Evolutionary conservation across 768 basidiomycete species (phyloP).

Genomic region (Suillus lakei): DNA sequence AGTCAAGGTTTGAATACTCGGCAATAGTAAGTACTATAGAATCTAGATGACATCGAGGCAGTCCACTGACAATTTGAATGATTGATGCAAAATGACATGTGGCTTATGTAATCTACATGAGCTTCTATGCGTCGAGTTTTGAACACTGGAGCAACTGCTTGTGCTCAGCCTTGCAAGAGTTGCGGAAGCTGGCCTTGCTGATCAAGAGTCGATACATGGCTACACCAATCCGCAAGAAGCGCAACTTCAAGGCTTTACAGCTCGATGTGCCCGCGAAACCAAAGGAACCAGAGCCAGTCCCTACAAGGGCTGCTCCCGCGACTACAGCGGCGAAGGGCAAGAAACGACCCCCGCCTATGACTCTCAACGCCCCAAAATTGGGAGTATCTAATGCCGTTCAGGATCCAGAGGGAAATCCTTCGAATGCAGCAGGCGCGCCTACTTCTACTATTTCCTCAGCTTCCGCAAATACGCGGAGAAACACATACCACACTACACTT

Average conservation of each 20-base stretch:
- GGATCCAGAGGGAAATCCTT: slow-evolving; percentile 45
- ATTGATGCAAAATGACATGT: neutral
- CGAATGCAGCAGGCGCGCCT: slow-evolving; percentile 52
- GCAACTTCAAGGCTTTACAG: slow-evolving; percentile 88
- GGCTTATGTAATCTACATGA: slow-evolving; percentile 1
- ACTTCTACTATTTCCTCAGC: slow-evolving; percentile 58
- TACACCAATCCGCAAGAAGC: slow-evolving; percentile 83
- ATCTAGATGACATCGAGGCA: neutral
- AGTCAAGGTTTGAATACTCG: neutral
- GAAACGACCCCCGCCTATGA: slow-evolving; percentile 85
- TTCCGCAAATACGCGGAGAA: slow-evolving; percentile 59
- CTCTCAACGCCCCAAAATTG: slow-evolving; percentile 73
- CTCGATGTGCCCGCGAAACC: slow-evolving; percentile 60
- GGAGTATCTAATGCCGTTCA: slow-evolving; percentile 37
- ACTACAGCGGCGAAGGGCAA: slow-evolving; percentile 52
- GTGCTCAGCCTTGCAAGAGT: neutral
- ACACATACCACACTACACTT: slow-evolving; percentile 79
- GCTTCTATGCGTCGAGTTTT: neutral
- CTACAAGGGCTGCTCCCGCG: slow-evolving; percentile 52
- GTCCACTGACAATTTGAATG: neutral
- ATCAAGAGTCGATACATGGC: slow-evolving; percentile 36
- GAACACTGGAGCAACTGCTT: neutral
- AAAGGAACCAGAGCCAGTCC: slow-evolving; percentile 46
- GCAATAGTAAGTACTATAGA: neutral
- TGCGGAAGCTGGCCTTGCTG: slow-evolving; percentile 9